These are phyloP conservation scores for Thalassiosira exigua DNA, from an alignment of 352 stramenopile species.

Conservation along the genomic window DNA sequence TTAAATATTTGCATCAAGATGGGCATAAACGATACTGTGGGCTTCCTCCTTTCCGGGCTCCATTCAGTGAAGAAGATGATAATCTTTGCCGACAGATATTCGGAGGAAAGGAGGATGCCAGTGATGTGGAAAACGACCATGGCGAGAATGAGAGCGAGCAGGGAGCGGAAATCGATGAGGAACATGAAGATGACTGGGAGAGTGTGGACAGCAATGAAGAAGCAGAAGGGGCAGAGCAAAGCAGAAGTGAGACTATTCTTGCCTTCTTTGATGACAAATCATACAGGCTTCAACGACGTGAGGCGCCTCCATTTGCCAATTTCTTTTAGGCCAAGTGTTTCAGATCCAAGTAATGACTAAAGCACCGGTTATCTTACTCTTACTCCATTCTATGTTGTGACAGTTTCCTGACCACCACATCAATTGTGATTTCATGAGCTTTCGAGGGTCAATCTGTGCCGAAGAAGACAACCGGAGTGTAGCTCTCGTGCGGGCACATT, in stretches of 20 bases:
- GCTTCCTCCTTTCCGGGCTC: conserved; percentile 47
- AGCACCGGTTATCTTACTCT: too few relatives aligned
- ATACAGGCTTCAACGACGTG: conserved; percentile 49
- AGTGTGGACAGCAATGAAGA: conserved; percentile 56
- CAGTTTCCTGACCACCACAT: too few relatives aligned
- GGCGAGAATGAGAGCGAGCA: conserved; percentile 5
- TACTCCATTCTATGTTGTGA: too few relatives aligned
- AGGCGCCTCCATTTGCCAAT: conserved; percentile 36
- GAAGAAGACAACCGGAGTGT: too few relatives aligned
- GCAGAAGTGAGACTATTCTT: conserved; percentile 50
- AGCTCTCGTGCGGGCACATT: too few relatives aligned
- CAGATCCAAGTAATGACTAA: too few relatives aligned
- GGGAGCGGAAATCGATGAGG: conserved; percentile 18
- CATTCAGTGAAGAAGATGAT: conserved; percentile 53
- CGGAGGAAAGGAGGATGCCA: conserved; percentile 17
- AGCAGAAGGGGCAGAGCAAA: conserved; percentile 3
- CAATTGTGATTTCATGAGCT: too few relatives aligned
- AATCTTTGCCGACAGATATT: conserved; percentile 47
- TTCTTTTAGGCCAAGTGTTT: conserved; percentile 28
- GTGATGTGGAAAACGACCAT: conserved; percentile 5
- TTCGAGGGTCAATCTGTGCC: too few relatives aligned
- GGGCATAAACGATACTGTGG: conserved; percentile 57
- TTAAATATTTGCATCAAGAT: conserved; percentile 54
- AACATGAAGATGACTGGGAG: conserved; percentile 58
- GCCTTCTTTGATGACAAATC: conserved; percentile 54